Evolutionary conservation across 352 stramenopile species (phyloP), one percentile per base, ranked within the genome.

Genomic region (Phytopythium cucurbitacearum): DNA sequence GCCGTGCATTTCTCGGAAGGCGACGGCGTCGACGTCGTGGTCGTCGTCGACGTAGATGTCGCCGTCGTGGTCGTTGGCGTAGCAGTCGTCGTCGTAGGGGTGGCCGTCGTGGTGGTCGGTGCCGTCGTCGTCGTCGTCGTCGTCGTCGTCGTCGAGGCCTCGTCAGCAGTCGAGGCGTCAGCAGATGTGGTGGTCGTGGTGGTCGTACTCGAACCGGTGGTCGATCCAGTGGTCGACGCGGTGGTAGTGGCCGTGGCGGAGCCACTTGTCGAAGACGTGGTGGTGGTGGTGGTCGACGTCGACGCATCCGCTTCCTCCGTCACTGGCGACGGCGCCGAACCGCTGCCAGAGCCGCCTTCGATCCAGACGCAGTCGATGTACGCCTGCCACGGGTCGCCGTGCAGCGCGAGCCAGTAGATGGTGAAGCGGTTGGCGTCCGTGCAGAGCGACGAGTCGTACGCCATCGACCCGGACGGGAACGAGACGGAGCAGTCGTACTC

Each of bases 381-480:
- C 41, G 83, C 76, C 42, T 89, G 76, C 76, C 73, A 89, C 33
- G 70, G 69, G 0, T 52, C 55, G 33, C 69, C 62, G 41, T 86
- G 74, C 32, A 87, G 44, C 2, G 51, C 78, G 38, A 86, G 56
- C 79, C 76, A 89, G 71, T 84, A 83, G 43, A 71, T 56, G 21
- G 62, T 69, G 46, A 89, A 16, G 6, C 64, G 68, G 54, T 82
- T 73, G 5, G 72, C 72, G 11, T 67, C 56, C 3, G 60, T 35
- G 46, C 77, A 88, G 51, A 73, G 70, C 33, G 56, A 50, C 33
- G 60, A 50, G 47, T 89, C 69, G 45, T 77, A 73, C 7, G 73
- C 49, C 37, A 89, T 65, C 67, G 13, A 60, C 67, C 1, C 66
- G 66, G 13, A 63, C 2, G 62, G 46, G 45, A 75, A 87, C 28